Percentiles rank a stretch among this genome's conserved stretches.
Evolutionary conservation across 768 basidiomycete species (phyloP).

Genomic region (Leccinum uliginosum): DNA sequence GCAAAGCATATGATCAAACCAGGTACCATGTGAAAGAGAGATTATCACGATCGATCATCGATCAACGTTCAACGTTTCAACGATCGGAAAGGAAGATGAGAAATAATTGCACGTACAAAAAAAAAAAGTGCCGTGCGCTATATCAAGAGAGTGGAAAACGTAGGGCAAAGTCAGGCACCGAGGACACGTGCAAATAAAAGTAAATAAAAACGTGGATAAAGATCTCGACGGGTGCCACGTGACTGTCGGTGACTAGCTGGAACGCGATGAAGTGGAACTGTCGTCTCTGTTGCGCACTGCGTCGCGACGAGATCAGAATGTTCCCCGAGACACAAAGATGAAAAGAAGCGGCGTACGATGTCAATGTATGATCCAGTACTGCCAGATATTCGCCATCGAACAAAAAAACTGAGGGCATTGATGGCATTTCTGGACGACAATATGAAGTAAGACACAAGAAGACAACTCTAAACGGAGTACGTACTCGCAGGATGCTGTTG

Average conservation of each 20-base stretch:
- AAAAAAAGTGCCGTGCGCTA: too few species aligned
- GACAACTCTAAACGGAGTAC: conserved; percentile 24
- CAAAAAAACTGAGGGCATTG: conserved; percentile 72
- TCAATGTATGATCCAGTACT: conserved; percentile 67
- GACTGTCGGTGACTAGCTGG: conserved; percentile 71
- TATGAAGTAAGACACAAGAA: not conserved
- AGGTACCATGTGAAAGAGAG: too few species aligned
- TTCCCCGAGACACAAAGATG: not conserved
- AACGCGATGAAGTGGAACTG: conserved; percentile 70
- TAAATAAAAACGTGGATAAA: too few species aligned
- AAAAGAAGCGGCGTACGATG: conserved; percentile 51
- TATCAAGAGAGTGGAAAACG: too few species aligned
- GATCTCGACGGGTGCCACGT: conserved; percentile 80
- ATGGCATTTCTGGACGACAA: conserved; percentile 55
- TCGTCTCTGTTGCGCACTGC: conserved; percentile 78
- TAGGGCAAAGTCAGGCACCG: too few species aligned
- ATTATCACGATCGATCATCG: too few species aligned
- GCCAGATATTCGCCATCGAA: conserved; percentile 82
- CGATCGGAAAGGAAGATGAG: too few species aligned
- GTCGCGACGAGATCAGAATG: conserved; percentile 1
- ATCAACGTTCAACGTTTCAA: too few species aligned
- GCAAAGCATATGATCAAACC: too few species aligned
- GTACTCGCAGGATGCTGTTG: conserved; percentile 78
- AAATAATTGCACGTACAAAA: too few species aligned
- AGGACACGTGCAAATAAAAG: too few species aligned